Base-by-base conservation (phyloP, 768 basidiomycete species). In the Postia placenta region DNA sequence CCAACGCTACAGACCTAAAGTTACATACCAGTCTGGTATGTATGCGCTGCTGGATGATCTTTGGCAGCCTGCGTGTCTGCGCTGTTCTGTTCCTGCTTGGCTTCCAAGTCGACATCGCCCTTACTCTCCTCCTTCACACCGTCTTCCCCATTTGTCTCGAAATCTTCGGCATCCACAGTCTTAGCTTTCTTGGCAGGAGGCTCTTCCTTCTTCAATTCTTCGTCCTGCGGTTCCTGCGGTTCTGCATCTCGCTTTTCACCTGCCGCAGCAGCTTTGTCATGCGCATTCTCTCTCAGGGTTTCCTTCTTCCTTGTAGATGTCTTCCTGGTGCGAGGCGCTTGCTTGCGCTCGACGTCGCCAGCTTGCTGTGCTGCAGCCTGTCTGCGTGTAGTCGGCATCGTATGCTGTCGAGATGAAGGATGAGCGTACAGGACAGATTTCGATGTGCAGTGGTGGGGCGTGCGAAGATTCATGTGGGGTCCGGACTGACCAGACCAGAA, bases 131-230 rank as follows among this genome's bases (percentile, higher is more conserved):
- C 30, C 14, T 26, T 39, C 30, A 24, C 26, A 12, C 30, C 40
- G 7, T 33, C 36, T 42, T 30, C 17, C 25, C 23, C 36, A 41
- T 22, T 53, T 33, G 35, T 11, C 33, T 20, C 22, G 28, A 20
- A 20, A 15, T 36, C 35, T 12, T n/a, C 41, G 4, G 39, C 40
- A 5, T 51, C 54, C 14, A 56, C 62, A 1, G 38, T 51, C 55
- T 61, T 64, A 22, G 40, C 28, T 47, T 60, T 60, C 53, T 64
- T 64, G 9, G 47, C 46, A 1, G 58, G 54, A 3, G 56, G 60
- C 48, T 56, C 49, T 23, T 53, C 42, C 19, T 38, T 47, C 7
- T 48, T 37, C 28, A 52, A 26, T 23, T 46, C 47, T 25, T 50
- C 51, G 28, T 45, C 51, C 25, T 51, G 27, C 12, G 44, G n/a